phyloP scores from a whole-genome alignment of 768 basidiomycete species.

The Melanogaster broomeanus region DNA sequence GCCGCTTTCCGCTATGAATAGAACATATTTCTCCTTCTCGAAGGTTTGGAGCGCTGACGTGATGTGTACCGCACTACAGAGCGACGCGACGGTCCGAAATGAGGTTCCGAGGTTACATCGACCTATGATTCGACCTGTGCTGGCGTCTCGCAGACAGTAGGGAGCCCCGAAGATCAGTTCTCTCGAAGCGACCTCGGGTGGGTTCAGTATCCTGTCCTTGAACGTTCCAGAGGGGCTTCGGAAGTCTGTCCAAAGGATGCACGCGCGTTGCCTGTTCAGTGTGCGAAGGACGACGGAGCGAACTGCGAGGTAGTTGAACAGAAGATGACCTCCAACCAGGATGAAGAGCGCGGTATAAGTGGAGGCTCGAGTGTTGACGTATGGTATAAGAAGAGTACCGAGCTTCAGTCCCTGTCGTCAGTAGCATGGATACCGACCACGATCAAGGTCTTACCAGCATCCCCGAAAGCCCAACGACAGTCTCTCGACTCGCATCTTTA shows the following conservation, averaged over 20 bases:
- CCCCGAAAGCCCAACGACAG: constrained; percentile 63
- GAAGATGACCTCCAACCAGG: constrained; percentile 55
- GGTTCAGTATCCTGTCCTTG: constrained; percentile 28
- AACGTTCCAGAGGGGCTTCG: constrained; percentile 8
- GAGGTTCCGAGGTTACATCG: constrained; percentile 53
- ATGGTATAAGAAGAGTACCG: constrained; percentile 59
- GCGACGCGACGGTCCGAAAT: constrained; percentile 29
- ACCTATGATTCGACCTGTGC: constrained; percentile 40
- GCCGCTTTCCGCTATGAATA: constrained; percentile 44
- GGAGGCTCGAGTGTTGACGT: constrained; percentile 45
- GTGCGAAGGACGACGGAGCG: constrained; percentile 56
- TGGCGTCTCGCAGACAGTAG: constrained; percentile 38
- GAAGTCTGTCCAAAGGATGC: constrained; percentile 48
- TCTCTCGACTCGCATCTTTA: constrained; percentile 74
- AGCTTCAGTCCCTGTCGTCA: constrained; percentile 38
- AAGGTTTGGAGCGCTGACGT: constrained; percentile 41
- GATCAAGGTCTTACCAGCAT: constrained; percentile 53
- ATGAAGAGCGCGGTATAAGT: constrained; percentile 54
- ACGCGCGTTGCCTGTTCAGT: constrained; percentile 60
- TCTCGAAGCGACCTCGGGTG: constrained; percentile 38
- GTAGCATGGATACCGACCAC: background rate
- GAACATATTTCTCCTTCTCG: constrained; percentile 47
- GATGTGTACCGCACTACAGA: constrained; percentile 14
- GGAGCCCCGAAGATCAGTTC: constrained; percentile 50
- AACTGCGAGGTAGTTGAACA: constrained; percentile 62